Conservation (phyloP, 106 monocot genomes). For the Ottelia alismoides region DNA sequence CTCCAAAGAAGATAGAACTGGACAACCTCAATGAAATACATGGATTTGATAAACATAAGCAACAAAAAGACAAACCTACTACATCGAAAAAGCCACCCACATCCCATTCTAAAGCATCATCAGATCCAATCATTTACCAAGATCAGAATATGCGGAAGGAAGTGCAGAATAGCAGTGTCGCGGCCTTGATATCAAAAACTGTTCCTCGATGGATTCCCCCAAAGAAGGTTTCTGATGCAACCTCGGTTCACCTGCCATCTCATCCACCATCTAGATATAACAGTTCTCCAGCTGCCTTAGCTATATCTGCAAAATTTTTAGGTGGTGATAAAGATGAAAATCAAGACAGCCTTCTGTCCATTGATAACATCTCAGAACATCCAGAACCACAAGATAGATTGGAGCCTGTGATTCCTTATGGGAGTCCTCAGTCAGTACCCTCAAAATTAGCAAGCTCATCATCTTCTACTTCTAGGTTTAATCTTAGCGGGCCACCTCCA, state of each 20-base stretch:
- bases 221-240: constrained; percentile 42
- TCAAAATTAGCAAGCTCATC: constrained; percentile 1
- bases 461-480: constrained; percentile 6
- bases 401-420: constrained; percentile 6
- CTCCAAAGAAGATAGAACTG: constrained; percentile 26
- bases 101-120: constrained; percentile 13
- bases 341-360: constrained; percentile 2
- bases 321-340: constrained; percentile 18
- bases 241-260: constrained; percentile 37
- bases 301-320: constrained; percentile 16
- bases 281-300: constrained; percentile 69
- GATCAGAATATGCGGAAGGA: constrained; percentile 17
- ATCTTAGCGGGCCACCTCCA: background rate
- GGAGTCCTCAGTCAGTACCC: constrained; percentile 6
- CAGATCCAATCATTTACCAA: constrained; percentile 6
- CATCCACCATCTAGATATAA: constrained; percentile 88
- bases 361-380: background rate
- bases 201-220: constrained; percentile 67
- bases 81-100: constrained; percentile 27
- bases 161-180: constrained; percentile 5
- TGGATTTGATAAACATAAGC: constrained; percentile 12
- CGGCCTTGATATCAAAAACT: constrained; percentile 30
- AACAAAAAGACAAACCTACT: constrained; percentile 23
- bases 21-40: constrained; percentile 21
- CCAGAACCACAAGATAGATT: background rate